These are phyloP conservation scores for Talaromyces adpressus DNA, from an alignment of 495 filamentous ascomycete genomes.

Conservation along the genomic window DNA sequence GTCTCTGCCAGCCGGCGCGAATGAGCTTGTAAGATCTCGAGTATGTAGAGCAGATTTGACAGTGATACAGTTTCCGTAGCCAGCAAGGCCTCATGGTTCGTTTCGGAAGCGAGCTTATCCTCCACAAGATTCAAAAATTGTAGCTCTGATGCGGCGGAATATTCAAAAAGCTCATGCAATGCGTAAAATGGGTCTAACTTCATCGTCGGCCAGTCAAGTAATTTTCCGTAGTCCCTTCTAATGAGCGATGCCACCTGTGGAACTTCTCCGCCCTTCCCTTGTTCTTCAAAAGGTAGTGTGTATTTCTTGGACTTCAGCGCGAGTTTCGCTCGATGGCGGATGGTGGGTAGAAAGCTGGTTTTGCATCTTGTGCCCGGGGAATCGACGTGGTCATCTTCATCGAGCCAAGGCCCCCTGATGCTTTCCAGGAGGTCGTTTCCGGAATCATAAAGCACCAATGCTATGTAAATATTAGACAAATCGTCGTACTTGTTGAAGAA, in stretches of 20 bases:
- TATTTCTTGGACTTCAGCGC: background rate
- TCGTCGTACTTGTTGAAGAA: background rate
- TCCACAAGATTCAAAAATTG: slow-evolving; percentile 23
- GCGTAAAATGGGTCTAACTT: slow-evolving; percentile 19
- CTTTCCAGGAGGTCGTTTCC: slow-evolving; percentile 13
- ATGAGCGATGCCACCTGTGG: background rate
- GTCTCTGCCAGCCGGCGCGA: slow-evolving; percentile 9
- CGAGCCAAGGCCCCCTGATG: slow-evolving; percentile 14
- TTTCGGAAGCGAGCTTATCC: slow-evolving; percentile 10
- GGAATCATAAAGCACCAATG: slow-evolving; percentile 12
- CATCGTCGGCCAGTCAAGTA: slow-evolving; percentile 10
- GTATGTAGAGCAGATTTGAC: slow-evolving; percentile 8
- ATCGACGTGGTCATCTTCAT: slow-evolving; percentile 5
- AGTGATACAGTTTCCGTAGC: slow-evolving; percentile 6
- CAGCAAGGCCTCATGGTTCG: slow-evolving; percentile 12
- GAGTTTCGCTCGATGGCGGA: background rate
- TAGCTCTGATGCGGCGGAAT: slow-evolving; percentile 14
- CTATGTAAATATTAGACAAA: background rate
- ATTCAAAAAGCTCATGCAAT: slow-evolving; percentile 17
- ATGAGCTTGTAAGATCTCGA: slow-evolving; percentile 10
- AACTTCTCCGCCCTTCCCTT: background rate
- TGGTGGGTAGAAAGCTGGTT: background rate
- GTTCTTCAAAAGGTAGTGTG: background rate
- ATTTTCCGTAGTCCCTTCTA: slow-evolving; percentile 9
- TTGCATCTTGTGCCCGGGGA: background rate